Conservation (phyloP, 371 early-diverging fungal genomes). For the Mortierella sp. region DNA sequence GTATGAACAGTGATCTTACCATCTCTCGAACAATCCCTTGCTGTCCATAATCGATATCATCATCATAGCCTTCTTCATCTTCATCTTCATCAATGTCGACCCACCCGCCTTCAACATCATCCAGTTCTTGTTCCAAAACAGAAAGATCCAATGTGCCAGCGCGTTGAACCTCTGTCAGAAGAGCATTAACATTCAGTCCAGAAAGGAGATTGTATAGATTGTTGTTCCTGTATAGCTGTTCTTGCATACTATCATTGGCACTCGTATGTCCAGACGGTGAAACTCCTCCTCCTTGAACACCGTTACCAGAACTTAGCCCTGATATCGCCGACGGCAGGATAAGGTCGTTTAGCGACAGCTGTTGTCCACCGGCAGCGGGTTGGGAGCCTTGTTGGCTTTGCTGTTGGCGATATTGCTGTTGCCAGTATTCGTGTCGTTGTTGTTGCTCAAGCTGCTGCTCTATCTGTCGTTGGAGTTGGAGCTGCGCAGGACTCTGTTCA, state of each 20-base stretch:
- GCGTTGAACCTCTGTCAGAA: constrained; percentile 44
- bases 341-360: constrained; percentile 27
- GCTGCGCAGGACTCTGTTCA: constrained; percentile 41
- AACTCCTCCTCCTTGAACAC: background rate
- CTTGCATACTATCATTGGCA: constrained; percentile 17
- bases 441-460: constrained; percentile 51
- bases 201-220: constrained; percentile 50
- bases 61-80: constrained; percentile 11
- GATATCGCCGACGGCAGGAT: constrained; percentile 43
- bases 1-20: constrained; percentile 13
- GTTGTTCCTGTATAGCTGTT: constrained; percentile 43
- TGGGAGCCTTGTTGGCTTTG: constrained; percentile 22
- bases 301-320: constrained; percentile 15
- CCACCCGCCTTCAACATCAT: constrained; percentile 53
- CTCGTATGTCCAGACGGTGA: background rate
- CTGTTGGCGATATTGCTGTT: constrained; percentile 33
- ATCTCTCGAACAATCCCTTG: constrained; percentile 46
- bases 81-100: constrained; percentile 44
- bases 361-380: constrained; percentile 15
- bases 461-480: constrained; percentile 46
- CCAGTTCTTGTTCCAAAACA: constrained; percentile 40
- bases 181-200: constrained; percentile 42
- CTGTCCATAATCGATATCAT: constrained; percentile 24
- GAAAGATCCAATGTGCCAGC: constrained; percentile 48
- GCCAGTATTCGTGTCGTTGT: constrained; percentile 30